Conservation (phyloP, 2,329 filamentous ascomycete species). For the Claviceps sp. region DNA sequence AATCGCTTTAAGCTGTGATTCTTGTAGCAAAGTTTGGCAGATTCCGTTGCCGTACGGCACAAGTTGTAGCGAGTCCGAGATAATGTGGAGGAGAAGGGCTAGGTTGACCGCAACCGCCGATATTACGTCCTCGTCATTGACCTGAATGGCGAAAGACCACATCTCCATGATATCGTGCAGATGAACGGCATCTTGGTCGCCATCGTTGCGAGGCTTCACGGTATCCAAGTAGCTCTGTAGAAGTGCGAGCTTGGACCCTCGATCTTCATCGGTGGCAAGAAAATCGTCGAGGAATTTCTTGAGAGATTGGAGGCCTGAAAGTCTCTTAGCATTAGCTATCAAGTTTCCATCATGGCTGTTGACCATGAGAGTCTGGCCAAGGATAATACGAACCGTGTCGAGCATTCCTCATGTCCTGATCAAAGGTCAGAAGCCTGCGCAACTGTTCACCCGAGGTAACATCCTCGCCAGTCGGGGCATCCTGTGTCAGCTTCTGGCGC, state of each 20-base stretch:
- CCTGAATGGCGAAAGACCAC: conserved; percentile 72
- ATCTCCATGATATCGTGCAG: conserved; percentile 73
- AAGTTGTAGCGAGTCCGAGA: conserved; percentile 63
- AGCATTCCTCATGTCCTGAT: conserved; percentile 54
- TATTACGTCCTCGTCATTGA: conserved; percentile 67
- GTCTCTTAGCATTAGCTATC: neutral
- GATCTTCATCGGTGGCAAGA: conserved; percentile 32
- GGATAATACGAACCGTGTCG: conserved; percentile 43
- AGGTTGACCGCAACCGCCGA: conserved; percentile 71
- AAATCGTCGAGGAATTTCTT: conserved; percentile 60
- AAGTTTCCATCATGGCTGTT: neutral
- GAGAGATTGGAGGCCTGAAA: conserved; percentile 50
- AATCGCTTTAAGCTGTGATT: conserved; percentile 67
- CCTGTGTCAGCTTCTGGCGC: conserved; percentile 42
- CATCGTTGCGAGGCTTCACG: conserved; percentile 32
- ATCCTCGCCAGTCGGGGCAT: conserved; percentile 45
- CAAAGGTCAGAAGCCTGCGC: conserved; percentile 53
- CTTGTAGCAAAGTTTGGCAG: conserved; percentile 69
- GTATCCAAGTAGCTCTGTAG: conserved; percentile 55
- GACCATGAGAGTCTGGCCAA: too few species aligned
- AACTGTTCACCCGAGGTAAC: conserved; percentile 53
- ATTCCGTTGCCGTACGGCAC: conserved; percentile 63
- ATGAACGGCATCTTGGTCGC: conserved; percentile 40
- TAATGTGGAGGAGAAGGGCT: conserved; percentile 64
- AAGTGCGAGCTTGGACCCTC: conserved; percentile 36